Base-by-base conservation (phyloP, 257 asterid species). In the Datura wrightii region DNA sequence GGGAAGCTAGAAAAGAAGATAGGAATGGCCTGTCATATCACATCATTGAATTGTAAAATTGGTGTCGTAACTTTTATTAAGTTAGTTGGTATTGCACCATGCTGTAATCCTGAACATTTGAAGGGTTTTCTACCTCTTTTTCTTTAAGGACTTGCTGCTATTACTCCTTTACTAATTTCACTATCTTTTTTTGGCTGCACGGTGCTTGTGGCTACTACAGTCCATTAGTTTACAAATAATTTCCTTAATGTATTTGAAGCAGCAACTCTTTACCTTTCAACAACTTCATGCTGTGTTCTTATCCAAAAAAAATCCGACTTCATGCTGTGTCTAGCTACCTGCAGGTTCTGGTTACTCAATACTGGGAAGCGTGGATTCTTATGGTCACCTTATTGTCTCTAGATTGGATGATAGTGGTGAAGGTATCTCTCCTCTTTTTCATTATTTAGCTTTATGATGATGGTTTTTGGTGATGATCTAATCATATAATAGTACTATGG, bases 361-460 rank as follows among this genome's bases (percentile, higher is more conserved):
- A 10, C 85, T 96, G 91, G 99, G 99, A 86, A 96, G 98, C 81
- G 98, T 94, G 60, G 98, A 96, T 91, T 91, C 94, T 55, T 90
- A 91, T 82, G 99, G 99, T 39, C 93, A 93, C 83, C 93, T 94
- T 84, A 92, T 96, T 85, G 99, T 96, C 83, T 93, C 99, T 66
- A 92, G 88, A 90, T 66, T 96, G 90, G 90, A 93, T 85, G 85
- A 88, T 52, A 80, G 85, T 88, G 76, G 84, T 84, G 82, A 90
- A 83, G 97, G 97, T 91, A 85, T 81, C 62, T 53, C 85, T 74
- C 76, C 84, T 44, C 48, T 13, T 37, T 70, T 67, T 42, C 79
- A 79, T 34, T 84, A n/a, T 42, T 46, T 9, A 44, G 50, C 79
- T 55, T 50, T 69, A 36, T n/a, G 14, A 53, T 66, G 62, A 52